phyloP scores from a whole-genome alignment of 495 filamentous ascomycete genomes.

The Hypoxylon fragiforme region DNA sequence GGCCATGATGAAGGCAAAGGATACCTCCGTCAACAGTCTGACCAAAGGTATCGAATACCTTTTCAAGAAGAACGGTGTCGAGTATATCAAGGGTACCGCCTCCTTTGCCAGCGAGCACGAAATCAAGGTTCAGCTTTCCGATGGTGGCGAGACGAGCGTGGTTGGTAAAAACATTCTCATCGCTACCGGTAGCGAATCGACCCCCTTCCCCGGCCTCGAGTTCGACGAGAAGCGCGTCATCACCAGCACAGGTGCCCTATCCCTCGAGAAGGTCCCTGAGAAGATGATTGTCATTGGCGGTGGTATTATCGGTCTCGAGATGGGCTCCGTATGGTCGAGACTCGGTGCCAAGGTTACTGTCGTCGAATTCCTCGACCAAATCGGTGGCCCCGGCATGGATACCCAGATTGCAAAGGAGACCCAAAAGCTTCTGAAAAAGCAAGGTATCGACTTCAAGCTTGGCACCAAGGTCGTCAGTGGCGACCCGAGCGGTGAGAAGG shows the following conservation, averaged over 20 bases:
- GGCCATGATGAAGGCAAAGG: conserved; percentile 98
- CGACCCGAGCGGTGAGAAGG: conserved; percentile 71
- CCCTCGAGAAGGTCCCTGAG: conserved; percentile 87
- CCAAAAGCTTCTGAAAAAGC: conserved; percentile 92
- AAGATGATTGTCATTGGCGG: conserved; percentile 98
- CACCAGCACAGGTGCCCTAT: conserved; percentile 92
- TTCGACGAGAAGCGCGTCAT: conserved; percentile 98
- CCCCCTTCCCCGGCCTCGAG: conserved; percentile 92
- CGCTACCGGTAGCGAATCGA: conserved; percentile 90
- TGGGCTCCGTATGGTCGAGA: conserved; percentile 97
- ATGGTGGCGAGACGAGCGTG: conserved; percentile 84
- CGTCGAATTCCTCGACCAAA: conserved; percentile 93
- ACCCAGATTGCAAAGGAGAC: conserved; percentile 86
- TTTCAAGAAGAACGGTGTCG: conserved; percentile 97
- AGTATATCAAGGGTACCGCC: conserved; percentile 92
- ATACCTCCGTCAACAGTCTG: conserved; percentile 81
- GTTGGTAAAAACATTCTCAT: conserved; percentile 96
- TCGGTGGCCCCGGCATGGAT: conserved; percentile 98
- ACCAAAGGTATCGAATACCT: conserved; percentile 98
- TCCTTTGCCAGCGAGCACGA: conserved; percentile 88
- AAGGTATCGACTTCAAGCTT: conserved; percentile 98
- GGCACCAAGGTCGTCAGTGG: conserved; percentile 91
- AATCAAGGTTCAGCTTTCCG: conserved; percentile 82
- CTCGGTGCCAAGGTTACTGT: conserved; percentile 94
- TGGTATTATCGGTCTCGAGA: conserved; percentile 98